Evolutionary conservation across 75 land plant species (phyloP).

Genomic region (Gnetum montanum): DNA sequence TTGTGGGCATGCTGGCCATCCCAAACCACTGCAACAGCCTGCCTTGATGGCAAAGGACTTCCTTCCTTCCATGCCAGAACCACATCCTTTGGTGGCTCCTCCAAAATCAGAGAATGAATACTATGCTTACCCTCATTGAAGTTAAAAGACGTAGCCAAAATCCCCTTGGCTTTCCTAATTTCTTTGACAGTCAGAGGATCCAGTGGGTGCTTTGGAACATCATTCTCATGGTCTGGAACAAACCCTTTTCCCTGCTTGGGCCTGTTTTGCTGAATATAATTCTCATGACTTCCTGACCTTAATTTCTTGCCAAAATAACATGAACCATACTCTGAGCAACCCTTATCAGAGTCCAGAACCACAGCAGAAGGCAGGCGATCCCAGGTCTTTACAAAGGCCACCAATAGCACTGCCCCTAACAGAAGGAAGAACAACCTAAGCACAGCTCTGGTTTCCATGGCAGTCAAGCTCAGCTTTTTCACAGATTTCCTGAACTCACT

Average conservation of each 20-base stretch:
- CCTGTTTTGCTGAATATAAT: slow-evolving; percentile 4
- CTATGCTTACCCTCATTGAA: slow-evolving; percentile 14
- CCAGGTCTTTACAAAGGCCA: slow-evolving; percentile 5
- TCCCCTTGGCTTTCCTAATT: slow-evolving; percentile 25
- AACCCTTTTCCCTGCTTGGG: slow-evolving; percentile 4
- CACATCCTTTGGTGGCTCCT: slow-evolving; percentile 53
- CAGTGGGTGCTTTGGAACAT: slow-evolving; percentile 57
- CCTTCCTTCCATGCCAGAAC: slow-evolving; percentile 55
- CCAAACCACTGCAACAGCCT: slow-evolving; percentile 44
- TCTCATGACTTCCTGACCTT: slow-evolving; percentile 1
- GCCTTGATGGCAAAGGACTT: slow-evolving; percentile 26
- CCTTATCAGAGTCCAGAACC: neutral
- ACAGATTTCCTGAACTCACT: too few relatives aligned
- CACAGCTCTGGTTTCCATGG: slow-evolving; percentile 8
- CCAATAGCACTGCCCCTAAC: slow-evolving; percentile 4
- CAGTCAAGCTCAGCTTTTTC: neutral
- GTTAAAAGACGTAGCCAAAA: slow-evolving; percentile 36
- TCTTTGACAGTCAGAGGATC: slow-evolving; percentile 76
- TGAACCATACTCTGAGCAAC: slow-evolving; percentile 10
- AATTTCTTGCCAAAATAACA: slow-evolving; percentile 13
- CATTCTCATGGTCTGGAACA: slow-evolving; percentile 12
- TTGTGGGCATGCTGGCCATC: slow-evolving; percentile 12
- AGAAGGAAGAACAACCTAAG: slow-evolving; percentile 9
- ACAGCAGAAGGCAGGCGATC: slow-evolving; percentile 2
- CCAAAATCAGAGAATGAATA: slow-evolving; percentile 43